Evolutionary conservation across 1,284 basidiomycete genomes (phyloP), one percentile per base, ranked within the genome.

Genomic region (Boletus semigastroideus): DNA sequence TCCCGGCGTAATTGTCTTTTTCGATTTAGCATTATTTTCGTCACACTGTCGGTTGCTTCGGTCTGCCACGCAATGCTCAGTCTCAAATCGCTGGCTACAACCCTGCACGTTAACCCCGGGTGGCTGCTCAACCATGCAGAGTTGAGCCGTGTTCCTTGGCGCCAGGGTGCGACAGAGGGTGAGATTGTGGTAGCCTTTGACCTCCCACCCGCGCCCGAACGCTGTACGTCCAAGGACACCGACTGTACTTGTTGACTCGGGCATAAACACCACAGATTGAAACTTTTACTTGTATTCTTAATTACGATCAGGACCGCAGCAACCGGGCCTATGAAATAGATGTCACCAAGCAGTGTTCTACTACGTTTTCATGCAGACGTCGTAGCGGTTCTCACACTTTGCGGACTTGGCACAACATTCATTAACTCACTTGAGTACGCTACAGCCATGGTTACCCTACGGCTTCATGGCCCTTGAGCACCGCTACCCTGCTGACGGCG

Each of bases 11-110:
- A 87, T 57, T 22, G 22, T 22, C 17, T 73, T 77, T 59, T 33
- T 25, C 3, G 11, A 94, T 93, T 87, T 73, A 51, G 92, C 68
- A 27, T 25, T 17, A 78, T 80, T 61, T 92, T 82, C 63, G 83
- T 96, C 66, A 83, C 91, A 69, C 83, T 90, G 68, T 94, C 78
- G 86, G 62, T 55, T 41, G 40, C 60, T 38, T 61, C 69, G 6
- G 63, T 69, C 12, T 70, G 70, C 27, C 65, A 60, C 16, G 59
- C 64, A 33, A 69, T 70, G 69, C 58, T 72, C 30, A 63, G 65
- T 40, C 62, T 71, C 25, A 70, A 71, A 43, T 74, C 73, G 12
- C 58, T 76, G 27, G 71, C 74, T 25, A 60, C 66, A 19, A 68
- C 67, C 34, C 53, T 70, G 14, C 68, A 74, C 36, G 71, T 75